phyloP scores from a whole-genome alignment of 441 rosid species.

The Gossypium schwendimanii region DNA sequence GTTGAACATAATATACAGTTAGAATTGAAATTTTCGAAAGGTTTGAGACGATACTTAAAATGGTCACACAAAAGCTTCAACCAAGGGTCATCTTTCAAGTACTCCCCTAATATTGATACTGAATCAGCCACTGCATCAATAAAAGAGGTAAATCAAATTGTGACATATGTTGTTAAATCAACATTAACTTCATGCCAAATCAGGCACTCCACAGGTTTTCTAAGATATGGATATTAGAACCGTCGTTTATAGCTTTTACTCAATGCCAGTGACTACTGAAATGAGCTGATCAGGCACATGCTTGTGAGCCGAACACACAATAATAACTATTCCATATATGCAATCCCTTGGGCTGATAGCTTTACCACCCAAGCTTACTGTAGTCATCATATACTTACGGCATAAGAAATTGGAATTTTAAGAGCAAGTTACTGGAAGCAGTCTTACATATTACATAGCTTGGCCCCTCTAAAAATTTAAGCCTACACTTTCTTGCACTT shows the following conservation, averaged over 20 bases:
- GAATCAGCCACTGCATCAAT: conserved; percentile 59
- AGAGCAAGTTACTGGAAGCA: neutral
- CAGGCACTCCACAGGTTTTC: neutral
- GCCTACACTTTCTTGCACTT: neutral
- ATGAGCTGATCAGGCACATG: neutral
- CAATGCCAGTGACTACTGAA: neutral
- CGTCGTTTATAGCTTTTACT: neutral
- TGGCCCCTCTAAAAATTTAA: neutral
- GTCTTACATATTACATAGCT: neutral
- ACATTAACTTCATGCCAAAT: neutral
- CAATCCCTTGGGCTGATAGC: neutral
- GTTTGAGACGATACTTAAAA: conserved; percentile 41
- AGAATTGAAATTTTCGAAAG: neutral
- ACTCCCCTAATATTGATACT: conserved; percentile 66
- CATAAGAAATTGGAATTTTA: neutral
- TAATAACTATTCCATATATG: neutral
- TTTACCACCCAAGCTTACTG: neutral
- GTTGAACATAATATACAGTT: neutral
- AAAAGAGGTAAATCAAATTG: conserved; percentile 15
- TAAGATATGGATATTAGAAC: neutral
- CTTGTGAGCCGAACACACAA: neutral
- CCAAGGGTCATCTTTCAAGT: conserved; percentile 78
- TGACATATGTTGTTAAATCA: neutral
- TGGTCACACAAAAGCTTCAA: conserved; percentile 57
- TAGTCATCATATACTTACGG: neutral